Base-by-base conservation (phyloP, 495 filamentous ascomycete genomes). In the Neurospora sp. region DNA sequence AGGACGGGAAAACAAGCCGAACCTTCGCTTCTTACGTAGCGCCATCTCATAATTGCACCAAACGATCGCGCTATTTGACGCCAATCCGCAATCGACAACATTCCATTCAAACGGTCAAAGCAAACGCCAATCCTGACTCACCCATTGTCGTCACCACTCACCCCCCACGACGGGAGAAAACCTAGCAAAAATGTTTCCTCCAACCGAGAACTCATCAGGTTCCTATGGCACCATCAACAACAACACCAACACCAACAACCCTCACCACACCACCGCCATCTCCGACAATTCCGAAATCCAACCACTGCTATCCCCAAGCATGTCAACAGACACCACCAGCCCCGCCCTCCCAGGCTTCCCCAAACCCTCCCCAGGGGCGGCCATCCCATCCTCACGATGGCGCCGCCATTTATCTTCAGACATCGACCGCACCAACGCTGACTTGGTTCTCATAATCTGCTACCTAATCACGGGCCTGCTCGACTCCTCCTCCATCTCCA, bases 381-480 rank as follows among this genome's bases (percentile, higher is more conserved):
- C n/a, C n/a, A n/a, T n/a, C n/a, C n/a, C 74, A 27, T 38, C 70
- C 1, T 42, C 74, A 39, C 71, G 72, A 77, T 85, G 81, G 72
- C 78, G 77, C 4, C 80, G 81, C 40, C 79, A 85, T n/a, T n/a
- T n/a, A n/a, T n/a, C 76, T 79, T 91, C 76, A 83, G 83, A 89
- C 66, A 80, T 93, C 70, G 82, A 82, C 69, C 84, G 88, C 0
- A 81, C 85, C 38, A 85, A 87, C 79, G 88, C 87, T 31, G 90
- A 93, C 75, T 39, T 90, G 1, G 74, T 92, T 14, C 83, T 94
- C 9, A 83, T 93, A 3, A 80, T 86, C 70, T 91, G 90, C 80
- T 93, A 92, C 75, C 81, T 91, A 72, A 90, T 92, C 79, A 94
- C 91, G 10, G 92, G 92, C 3, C 81, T 94, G 1, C 85, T 94